Conservation (phyloP, 2,329 filamentous ascomycete species). For the Fusarium sp. region DNA sequence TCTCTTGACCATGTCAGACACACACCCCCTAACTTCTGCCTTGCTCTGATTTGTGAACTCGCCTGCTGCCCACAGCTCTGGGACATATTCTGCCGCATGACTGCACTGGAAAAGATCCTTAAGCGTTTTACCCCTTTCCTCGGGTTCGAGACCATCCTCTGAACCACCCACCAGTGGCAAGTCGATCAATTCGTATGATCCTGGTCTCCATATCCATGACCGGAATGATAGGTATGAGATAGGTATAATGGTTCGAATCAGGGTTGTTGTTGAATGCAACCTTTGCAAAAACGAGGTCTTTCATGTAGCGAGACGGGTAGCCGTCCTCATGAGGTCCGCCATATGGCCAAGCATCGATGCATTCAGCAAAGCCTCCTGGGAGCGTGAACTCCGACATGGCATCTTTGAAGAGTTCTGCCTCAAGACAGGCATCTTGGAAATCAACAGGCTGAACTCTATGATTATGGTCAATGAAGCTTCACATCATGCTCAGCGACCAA, state of each 20-base stretch:
- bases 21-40: conserved; percentile 60
- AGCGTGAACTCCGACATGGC: conserved; percentile 51
- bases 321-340: conserved; percentile 58
- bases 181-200: conserved; percentile 68
- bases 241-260: conserved; percentile 73
- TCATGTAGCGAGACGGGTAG: conserved; percentile 57
- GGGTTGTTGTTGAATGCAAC: conserved; percentile 58
- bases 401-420: conserved; percentile 61
- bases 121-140: conserved; percentile 54
- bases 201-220: conserved; percentile 70
- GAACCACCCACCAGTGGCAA: conserved; percentile 64
- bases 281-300: conserved; percentile 61
- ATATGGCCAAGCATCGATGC: conserved; percentile 77
- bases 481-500: conserved; percentile 57
- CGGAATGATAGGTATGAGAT: conserved; percentile 70
- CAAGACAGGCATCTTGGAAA: conserved; percentile 58
- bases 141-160: conserved; percentile 60
- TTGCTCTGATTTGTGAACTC: conserved; percentile 65
- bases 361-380: conserved; percentile 56
- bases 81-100: conserved; percentile 59
- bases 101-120: conserved; percentile 54
- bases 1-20: conserved; percentile 61
- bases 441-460: not conserved
- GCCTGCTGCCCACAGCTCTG: conserved; percentile 65
- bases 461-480: not conserved